Evolutionary conservation across 1,139 yeast species (phyloP), one percentile per base, ranked within the genome.

Genomic region (Geotrichum klebahnii): DNA sequence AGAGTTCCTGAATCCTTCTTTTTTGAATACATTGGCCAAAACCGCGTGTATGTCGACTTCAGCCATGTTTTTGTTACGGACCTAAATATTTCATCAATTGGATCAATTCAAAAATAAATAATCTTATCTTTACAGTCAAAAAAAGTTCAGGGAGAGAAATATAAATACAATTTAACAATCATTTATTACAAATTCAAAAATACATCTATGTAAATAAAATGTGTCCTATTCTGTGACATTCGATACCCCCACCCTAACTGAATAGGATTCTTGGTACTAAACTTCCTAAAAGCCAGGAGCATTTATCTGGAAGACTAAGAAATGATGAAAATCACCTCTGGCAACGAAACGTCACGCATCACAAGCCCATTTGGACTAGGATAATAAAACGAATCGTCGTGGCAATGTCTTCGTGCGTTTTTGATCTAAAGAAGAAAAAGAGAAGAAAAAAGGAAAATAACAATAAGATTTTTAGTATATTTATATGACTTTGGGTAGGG

Each of bases 1-100:
- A 58, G 84, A 81, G 2, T 81, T 75, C 51, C 97, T 73, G 62
- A 89, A 88, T 1, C 52, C 54, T 3, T 46, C 33, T 29, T 62
- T 58, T 32, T 57, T 53, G 50, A 67, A 67, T 19, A 59, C 55
- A 9, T 50, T 42, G n/a, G 53, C 41, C 31, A 61, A 54, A 4
- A 57, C 49, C 43, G 41, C 46, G 28, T 50, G 37, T 23, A 54
- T 46, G 35, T 49, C 48, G 16, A 20, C 20, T 22, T 20, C 28
- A 20, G 24, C 23, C 47, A 44, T 44, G 16, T 9, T 26, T 23
- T 12, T 4, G 22, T n/a, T 10, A 14, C 5, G 14, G 5, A 16
- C 14, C 5, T n/a, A 16, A 9, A 23, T 39, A 9, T 42, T n/a
- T n/a, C n/a, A n/a, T n/a, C n/a, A n/a, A n/a, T 14, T 28, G 6